Base-by-base conservation (phyloP, 805 yeast species). In the Candida ficus region DNA sequence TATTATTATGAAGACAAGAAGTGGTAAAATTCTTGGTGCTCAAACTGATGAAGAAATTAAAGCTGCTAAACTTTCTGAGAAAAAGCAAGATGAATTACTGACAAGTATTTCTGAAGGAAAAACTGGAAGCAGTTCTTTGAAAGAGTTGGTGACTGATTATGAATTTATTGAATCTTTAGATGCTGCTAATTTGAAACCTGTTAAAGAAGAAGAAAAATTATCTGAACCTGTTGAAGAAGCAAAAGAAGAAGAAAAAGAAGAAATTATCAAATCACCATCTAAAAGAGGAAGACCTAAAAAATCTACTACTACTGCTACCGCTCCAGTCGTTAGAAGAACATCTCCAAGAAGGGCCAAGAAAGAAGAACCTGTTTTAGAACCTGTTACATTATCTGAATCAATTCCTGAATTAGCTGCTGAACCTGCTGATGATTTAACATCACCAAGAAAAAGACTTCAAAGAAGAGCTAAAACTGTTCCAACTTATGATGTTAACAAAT, bases 11-110 rank as follows among this genome's bases (percentile, higher is more conserved):
- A 48, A 48, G 33, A 60, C 62, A 2, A 41, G 63, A 38, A 60
- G 63, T 36, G 64, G 64, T 3, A 48, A 45, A 4, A 45, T 52
- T 12, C 36, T 60, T 36, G 63, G 62, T 28, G 63, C 61, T 4
- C 50, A 46, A 19, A 49, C 59, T 1, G 51, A 46, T 5, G 48
- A 45, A 5, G 58, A 57, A 18, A 40, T 56, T 8, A 39, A 37
- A 19, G 38, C 37, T 7, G 64, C 59, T 5, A 44, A 50, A n/a
- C 41, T 38, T 8, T 47, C 40, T 12, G 54, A 48, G 10, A 45
- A 38, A 2, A 34, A 44, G 18, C 58, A 57, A 29, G 48, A 50
- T n/a, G 29, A 35, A n/a, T 14, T 44, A n/a, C 44, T 59, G 19
- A 41, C 42, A 12, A 33, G 37, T 9, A 48, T 54, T 27, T 56